These are phyloP conservation scores for Nicotiana paniculata DNA, from an alignment of 257 asterid genomes.

Conservation along the genomic window DNA sequence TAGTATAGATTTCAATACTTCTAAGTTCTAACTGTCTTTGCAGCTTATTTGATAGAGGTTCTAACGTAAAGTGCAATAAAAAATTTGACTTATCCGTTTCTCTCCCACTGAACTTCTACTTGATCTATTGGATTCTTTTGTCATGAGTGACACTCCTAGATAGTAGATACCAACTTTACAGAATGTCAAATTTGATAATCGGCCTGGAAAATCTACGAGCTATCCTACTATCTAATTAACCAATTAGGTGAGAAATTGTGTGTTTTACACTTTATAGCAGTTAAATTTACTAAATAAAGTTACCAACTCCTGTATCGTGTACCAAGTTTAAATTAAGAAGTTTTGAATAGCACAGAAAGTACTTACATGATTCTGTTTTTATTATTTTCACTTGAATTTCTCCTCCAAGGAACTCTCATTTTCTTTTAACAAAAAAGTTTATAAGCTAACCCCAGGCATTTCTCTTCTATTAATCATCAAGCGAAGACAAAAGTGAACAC, in stretches of 20 bases:
- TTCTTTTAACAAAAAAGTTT: not conserved
- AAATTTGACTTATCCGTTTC: not conserved
- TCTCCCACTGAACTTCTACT: not conserved
- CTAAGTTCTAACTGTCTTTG: not conserved
- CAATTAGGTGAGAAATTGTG: not conserved
- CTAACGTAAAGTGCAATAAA: not conserved
- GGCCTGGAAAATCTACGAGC: not conserved
- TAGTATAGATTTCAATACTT: not conserved
- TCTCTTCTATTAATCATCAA: not conserved
- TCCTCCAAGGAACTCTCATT: not conserved
- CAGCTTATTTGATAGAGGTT: not conserved
- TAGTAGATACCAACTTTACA: no score
- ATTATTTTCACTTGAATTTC: not conserved
- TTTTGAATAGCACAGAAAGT: not conserved
- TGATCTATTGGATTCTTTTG: not conserved
- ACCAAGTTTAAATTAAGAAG: not conserved
- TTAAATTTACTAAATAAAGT: not conserved
- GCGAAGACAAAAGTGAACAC: not conserved
- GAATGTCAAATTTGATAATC: not conserved
- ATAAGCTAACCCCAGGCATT: not conserved
- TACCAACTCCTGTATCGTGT: not conserved
- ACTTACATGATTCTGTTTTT: not conserved
- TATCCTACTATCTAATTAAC: not conserved
- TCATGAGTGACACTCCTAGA: no score
- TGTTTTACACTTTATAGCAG: not conserved